Evolutionary conservation across 2,329 filamentous ascomycete genomes (phyloP).

Genomic region (Apiospora pterosperma): DNA sequence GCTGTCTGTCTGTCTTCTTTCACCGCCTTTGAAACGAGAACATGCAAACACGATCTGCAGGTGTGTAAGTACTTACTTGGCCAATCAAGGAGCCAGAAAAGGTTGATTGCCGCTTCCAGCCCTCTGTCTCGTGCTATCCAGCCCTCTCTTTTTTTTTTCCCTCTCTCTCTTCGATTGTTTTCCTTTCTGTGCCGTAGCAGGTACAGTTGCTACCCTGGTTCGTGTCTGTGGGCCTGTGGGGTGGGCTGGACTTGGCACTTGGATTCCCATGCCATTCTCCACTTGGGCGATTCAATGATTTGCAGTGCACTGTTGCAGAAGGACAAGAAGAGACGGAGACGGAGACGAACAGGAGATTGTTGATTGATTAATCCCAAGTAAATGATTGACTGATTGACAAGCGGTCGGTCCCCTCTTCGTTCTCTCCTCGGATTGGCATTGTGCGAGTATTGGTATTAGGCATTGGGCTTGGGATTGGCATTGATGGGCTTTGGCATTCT

Average conservation of each 20-base stretch:
- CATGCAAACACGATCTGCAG: too few relatives aligned
- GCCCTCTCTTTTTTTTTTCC: not conserved
- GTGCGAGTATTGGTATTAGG: not conserved
- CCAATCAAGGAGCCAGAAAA: not conserved
- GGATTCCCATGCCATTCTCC: not conserved
- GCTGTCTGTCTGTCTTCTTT: too few relatives aligned
- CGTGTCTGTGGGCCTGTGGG: not conserved
- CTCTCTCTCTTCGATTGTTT: not conserved
- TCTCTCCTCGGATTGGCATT: not conserved
- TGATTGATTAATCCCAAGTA: too few relatives aligned
- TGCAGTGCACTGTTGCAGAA: not conserved
- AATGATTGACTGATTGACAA: not conserved
- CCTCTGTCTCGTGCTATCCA: not conserved
- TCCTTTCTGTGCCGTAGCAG: too few relatives aligned
- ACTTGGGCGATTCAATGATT: constrained; percentile 4
- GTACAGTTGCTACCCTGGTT: not conserved
- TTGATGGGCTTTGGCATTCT: too few relatives aligned
- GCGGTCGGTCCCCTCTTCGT: not conserved
- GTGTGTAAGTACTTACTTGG: not conserved
- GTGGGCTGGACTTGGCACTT: not conserved
- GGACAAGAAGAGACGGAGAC: not conserved
- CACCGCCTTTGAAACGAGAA: too few relatives aligned
- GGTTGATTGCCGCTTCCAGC: not conserved
- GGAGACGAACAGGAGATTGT: not conserved
- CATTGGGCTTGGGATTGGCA: not conserved